Conservation (phyloP, 208 protist genomes). For the Leishmania lainsoni region DNA sequence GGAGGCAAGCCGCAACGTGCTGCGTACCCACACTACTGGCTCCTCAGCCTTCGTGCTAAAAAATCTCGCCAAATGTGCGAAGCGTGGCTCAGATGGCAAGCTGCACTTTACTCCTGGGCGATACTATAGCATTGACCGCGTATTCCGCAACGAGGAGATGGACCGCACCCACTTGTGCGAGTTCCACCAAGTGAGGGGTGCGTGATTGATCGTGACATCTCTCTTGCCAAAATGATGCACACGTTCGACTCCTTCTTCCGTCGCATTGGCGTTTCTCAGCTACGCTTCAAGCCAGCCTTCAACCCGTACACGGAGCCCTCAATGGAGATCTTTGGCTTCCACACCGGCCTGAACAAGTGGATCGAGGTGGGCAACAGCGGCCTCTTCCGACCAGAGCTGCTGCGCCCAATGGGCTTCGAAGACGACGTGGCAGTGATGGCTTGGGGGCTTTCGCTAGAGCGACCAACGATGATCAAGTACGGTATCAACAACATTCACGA, state of each 20-base stretch:
- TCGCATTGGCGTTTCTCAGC: constrained; percentile 94
- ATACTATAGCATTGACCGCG: constrained; percentile 99
- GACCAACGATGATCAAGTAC: constrained; percentile 99
- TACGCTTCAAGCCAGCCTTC: constrained; percentile 99
- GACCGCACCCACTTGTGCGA: constrained; percentile 99
- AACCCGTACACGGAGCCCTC: constrained; percentile 99
- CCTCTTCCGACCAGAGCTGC: constrained; percentile 99
- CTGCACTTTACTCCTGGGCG: constrained; percentile 94
- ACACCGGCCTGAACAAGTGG: constrained; percentile 95
- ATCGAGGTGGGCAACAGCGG: constrained; percentile 99
- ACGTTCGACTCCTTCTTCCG: constrained; percentile 98
- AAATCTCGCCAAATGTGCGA: constrained; percentile 87
- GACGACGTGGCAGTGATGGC: constrained; percentile 98
- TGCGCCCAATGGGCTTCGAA: constrained; percentile 98
- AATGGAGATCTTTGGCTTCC: constrained; percentile 99
- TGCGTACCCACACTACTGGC: constrained; percentile 99
- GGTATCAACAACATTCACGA: constrained; percentile 98
- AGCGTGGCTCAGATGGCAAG: constrained; percentile 48
- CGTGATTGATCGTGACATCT: constrained; percentile 97
- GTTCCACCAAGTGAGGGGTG: constrained; percentile 99
- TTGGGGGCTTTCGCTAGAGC: constrained; percentile 99
- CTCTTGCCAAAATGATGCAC: constrained; percentile 98
- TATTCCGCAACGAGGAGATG: constrained; percentile 99
- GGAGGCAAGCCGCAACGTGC: constrained; percentile 97
- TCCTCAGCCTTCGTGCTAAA: constrained; percentile 97